These are phyloP conservation scores for Alternaria solani DNA, from an alignment of 2,329 filamentous ascomycete species.

Conservation along the genomic window DNA sequence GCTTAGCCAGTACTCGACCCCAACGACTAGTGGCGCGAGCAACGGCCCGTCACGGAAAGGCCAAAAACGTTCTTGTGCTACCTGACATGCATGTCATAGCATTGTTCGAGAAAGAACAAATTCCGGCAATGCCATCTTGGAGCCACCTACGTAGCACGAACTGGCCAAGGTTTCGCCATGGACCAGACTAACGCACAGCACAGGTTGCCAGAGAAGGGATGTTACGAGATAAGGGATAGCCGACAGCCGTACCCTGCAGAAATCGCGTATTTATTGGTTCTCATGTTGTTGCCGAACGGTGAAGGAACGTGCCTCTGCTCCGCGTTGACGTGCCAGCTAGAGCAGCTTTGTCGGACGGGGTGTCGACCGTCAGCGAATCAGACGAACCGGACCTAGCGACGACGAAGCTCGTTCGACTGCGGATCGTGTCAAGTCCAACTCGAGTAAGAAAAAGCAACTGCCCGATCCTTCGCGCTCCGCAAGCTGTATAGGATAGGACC, in stretches of 20 bases:
- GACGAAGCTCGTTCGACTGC: neutral
- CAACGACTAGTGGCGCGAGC: neutral
- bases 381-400: neutral
- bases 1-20: neutral
- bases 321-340: neutral
- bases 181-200: neutral
- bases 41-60: slow-evolving; percentile 5
- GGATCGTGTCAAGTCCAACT: neutral
- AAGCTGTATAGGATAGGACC: neutral
- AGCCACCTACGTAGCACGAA: slow-evolving; percentile 3
- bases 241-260: neutral
- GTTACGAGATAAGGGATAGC: neutral
- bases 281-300: neutral
- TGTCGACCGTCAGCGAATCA: neutral
- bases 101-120: neutral
- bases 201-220: neutral
- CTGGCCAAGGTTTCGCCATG: slow-evolving; percentile 1
- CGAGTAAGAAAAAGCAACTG: neutral
- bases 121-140: neutral
- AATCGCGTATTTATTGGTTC: neutral
- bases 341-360: neutral
- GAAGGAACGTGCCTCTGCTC: neutral
- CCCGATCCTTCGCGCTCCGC: neutral
- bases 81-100: neutral
- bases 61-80: neutral